Evolutionary conservation across 2,329 filamentous ascomycete species (phyloP).

Genomic region (Akanthomyces muscarius): DNA sequence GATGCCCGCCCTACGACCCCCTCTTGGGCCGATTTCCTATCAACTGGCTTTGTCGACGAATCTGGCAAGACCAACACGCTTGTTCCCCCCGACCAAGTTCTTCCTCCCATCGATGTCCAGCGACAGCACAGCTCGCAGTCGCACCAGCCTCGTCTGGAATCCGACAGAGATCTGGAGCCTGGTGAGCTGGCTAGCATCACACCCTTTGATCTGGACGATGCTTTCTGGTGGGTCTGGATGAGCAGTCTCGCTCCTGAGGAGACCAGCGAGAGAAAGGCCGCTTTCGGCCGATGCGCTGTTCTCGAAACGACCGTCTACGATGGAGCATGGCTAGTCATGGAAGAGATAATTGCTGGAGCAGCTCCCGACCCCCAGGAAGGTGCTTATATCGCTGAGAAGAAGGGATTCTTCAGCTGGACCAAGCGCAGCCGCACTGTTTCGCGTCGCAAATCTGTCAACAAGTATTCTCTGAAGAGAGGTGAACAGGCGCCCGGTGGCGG

Average conservation of each 20-base stretch:
- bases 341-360: conserved; percentile 93
- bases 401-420: conserved; percentile 86
- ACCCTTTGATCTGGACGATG: conserved; percentile 81
- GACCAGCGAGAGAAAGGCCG: conserved; percentile 76
- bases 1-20: conserved; percentile 86
- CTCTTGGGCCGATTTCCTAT: conserved; percentile 97
- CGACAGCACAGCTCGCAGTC: conserved; percentile 85
- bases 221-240: conserved; percentile 99
- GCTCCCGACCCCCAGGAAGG: conserved; percentile 78
- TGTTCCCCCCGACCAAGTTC: conserved; percentile 84
- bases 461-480: conserved; percentile 49
- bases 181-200: conserved; percentile 93
- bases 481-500: conserved; percentile 42
- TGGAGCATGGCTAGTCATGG: conserved; percentile 88
- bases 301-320: conserved; percentile 80
- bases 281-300: conserved; percentile 89
- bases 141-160: conserved; percentile 68
- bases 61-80: conserved; percentile 64
- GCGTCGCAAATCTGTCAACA: conserved; percentile 68
- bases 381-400: conserved; percentile 93
- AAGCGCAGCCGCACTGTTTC: conserved; percentile 59
- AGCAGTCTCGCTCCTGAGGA: conserved; percentile 91
- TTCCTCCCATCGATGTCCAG: conserved; percentile 77
- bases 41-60: conserved; percentile 83
- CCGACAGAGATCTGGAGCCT: conserved; percentile 68